Evolutionary conservation across 805 yeast species (phyloP).

Genomic region (Tetrapisispora fleetii): DNA sequence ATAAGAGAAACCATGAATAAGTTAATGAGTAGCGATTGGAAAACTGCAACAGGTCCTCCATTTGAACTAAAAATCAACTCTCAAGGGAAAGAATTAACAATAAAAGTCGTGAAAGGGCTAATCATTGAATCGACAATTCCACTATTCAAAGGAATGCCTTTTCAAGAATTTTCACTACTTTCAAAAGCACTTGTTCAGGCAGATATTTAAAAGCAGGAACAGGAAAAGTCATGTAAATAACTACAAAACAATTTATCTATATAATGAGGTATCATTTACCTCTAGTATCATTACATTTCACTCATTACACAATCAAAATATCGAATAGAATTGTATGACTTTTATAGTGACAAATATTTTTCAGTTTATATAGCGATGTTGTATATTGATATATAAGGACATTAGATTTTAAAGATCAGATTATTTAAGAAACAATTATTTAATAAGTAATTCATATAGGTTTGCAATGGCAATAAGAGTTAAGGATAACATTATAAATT

Average conservation of each 20-base stretch:
- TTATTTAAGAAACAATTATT: too few species aligned
- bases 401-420: too few species aligned
- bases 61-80: slow-evolving; percentile 44
- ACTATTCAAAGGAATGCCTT: slow-evolving; percentile 10
- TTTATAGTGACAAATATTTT: too few species aligned
- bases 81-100: slow-evolving; percentile 26
- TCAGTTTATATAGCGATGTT: too few species aligned
- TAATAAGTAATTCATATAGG: too few species aligned
- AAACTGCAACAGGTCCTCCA: slow-evolving; percentile 63
- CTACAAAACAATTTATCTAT: not conserved
- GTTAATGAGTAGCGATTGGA: slow-evolving; percentile 62
- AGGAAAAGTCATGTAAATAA: not conserved
- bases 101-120: slow-evolving; percentile 43
- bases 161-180: slow-evolving; percentile 9
- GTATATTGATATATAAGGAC: too few species aligned
- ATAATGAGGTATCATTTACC: too few species aligned
- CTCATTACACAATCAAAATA: too few species aligned
- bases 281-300: too few species aligned
- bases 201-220: not conserved
- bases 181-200: not conserved
- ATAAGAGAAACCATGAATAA: slow-evolving; percentile 33
- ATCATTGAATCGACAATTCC: slow-evolving; percentile 11
- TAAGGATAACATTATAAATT: too few species aligned
- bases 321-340: too few species aligned
- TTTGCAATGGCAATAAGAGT: too few species aligned